Conservation (phyloP, 2,329 filamentous ascomycete genomes). For the Neofusicoccum umdonicola region DNA sequence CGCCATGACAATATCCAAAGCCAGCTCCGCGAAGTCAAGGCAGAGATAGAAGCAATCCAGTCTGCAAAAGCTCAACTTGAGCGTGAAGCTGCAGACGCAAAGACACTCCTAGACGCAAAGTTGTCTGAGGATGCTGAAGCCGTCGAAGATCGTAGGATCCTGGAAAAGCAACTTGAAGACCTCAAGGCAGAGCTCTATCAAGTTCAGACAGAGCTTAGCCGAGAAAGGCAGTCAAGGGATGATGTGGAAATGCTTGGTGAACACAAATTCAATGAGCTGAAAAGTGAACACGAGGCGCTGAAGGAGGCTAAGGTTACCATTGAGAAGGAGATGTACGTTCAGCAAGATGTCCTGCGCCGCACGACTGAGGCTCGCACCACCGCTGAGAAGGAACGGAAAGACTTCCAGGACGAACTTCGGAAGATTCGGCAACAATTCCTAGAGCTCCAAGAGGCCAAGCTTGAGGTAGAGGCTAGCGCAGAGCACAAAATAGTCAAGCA, state of each 20-base stretch:
- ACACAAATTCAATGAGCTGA: conserved; percentile 78
- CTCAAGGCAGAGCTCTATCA: conserved; percentile 83
- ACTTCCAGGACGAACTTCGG: conserved; percentile 82
- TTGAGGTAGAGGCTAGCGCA: conserved; percentile 76
- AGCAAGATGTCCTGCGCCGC: conserved; percentile 85
- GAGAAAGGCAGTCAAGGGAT: conserved; percentile 88
- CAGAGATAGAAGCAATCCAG: conserved; percentile 81
- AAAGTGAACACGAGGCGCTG: conserved; percentile 79
- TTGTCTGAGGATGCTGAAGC: conserved; percentile 88
- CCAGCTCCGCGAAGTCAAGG: conserved; percentile 79
- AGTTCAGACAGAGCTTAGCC: conserved; percentile 82
- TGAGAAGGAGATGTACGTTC: conserved; percentile 94
- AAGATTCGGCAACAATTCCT: conserved; percentile 79
- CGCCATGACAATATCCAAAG: conserved; percentile 78
- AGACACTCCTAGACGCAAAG: conserved; percentile 79
- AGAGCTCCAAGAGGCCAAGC: conserved; percentile 78
- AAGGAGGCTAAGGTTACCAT: conserved; percentile 97
- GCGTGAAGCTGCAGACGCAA: conserved; percentile 85
- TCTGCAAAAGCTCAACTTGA: conserved; percentile 81
- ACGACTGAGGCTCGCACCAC: conserved; percentile 76
- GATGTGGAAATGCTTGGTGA: conserved; percentile 89
- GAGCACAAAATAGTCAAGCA: conserved; percentile 76
- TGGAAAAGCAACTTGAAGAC: conserved; percentile 83
- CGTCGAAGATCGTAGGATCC: conserved; percentile 71
- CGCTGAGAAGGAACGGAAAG: conserved; percentile 84